Percentiles rank a stretch among this genome's conserved stretches.
These are phyloP conservation scores for Melianthus villosus DNA, from an alignment of 441 rosid species.

Conservation along the genomic window DNA sequence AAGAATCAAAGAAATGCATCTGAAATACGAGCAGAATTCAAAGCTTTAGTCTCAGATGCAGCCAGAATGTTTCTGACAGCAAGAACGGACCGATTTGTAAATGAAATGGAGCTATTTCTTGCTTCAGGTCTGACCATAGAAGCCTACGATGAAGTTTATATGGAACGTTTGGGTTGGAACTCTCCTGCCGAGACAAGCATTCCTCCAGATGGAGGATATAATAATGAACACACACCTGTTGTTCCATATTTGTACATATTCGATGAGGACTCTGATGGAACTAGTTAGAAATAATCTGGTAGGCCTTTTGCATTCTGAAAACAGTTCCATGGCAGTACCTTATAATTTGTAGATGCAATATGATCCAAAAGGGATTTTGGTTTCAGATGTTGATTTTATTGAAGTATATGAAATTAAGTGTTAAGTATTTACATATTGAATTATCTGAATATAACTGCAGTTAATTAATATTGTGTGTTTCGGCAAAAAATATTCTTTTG, in stretches of 20 bases:
- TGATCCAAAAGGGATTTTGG: no score
- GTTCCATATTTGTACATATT: slow-evolving; percentile 36
- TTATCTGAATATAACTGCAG: no score
- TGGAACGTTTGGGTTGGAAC: slow-evolving; percentile 28
- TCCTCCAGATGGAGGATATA: slow-evolving; percentile 13
- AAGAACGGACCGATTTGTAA: slow-evolving; percentile 46
- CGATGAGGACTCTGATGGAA: slow-evolving; percentile 30
- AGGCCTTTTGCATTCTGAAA: no score
- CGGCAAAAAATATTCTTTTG: no score
- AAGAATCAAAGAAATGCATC: slow-evolving; percentile 13
- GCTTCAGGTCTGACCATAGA: slow-evolving; percentile 53
- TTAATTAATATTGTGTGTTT: no score
- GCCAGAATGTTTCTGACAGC: slow-evolving; percentile 50
- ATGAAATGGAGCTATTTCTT: slow-evolving; percentile 55
- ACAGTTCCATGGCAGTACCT: no score
- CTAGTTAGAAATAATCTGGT: no score
- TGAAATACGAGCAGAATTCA: slow-evolving; percentile 37
- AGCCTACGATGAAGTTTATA: slow-evolving; percentile 57
- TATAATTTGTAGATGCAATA: no score
- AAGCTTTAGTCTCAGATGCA: slow-evolving; percentile 30
- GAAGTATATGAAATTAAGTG: no score
- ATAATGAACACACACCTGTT: slow-evolving; percentile 7
- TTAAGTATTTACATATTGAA: no score
- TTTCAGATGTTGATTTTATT: no score
- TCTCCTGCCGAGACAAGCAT: slow-evolving; percentile 10